Evolutionary conservation across 139 green algal genomes (phyloP), one percentile per base, ranked within the genome.

Genomic region (Coelastrella sp.): DNA sequence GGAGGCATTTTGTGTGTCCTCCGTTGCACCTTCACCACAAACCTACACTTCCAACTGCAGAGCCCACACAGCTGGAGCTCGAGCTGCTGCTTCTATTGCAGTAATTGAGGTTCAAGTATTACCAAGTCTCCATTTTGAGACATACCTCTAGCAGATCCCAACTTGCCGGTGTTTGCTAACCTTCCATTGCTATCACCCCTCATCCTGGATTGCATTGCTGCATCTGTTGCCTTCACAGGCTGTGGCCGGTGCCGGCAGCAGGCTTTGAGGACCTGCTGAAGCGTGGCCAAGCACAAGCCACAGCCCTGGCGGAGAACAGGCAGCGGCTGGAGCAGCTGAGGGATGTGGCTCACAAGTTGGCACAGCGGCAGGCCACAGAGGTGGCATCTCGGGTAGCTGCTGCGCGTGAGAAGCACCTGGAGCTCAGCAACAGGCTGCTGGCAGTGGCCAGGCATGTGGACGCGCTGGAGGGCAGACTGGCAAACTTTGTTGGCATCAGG

Each of bases 161-260:
- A 49, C 35, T 49, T 49, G 35, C 35, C 35, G 35, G 35, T 49
- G 35, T 49, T 49, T 49, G 3, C 35, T 49, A 3, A 49, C 35
- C 35, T 49, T 49, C 35, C 35, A 49, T 49, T 49, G 35, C 1
- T 49, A 49, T 49, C 35, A 49, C 35, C 35, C 35, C 35, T 49
- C 35, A 49, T 49, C 9, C 5, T 59, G 25, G 11, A 83, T 82
- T 9, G 8, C 6, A 20, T 82, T 8, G 56, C 3, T 78, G 82
- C 49, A 79, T 27, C 63, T 87, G 82, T 56, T 63, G 15, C 17
- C 9, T 66, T 22, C 57, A 57, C 89, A 95, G 93, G 87, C 83
- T 98, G 80, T 97, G 96, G 96, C 96, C 96, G 6, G 95, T 97
- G 60, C 87, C 85, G 17, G 96, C 94, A 0, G 66, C 89, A 35